Conservation (phyloP, 129 eudicot species). For the Tagetes erecta region DNA sequence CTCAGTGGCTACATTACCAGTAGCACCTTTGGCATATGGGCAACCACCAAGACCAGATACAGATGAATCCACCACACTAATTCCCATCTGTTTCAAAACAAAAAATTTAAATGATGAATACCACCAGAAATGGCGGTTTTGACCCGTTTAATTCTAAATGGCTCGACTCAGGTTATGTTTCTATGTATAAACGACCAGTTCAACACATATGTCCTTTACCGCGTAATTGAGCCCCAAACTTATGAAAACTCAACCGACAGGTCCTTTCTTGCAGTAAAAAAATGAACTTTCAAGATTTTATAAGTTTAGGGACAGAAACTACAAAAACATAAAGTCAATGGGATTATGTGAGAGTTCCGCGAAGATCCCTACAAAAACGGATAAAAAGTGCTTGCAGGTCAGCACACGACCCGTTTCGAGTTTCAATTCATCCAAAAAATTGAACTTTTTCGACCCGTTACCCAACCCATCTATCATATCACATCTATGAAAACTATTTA, state of each 20-base stretch:
- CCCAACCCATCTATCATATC: background rate
- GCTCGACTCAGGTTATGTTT: background rate
- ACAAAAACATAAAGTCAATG: background rate
- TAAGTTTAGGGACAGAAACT: background rate
- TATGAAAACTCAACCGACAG: background rate
- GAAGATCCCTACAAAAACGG: background rate
- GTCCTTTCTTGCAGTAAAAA: no score
- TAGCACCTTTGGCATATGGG: constrained; percentile 94
- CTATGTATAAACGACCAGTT: background rate
- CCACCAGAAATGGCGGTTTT: background rate
- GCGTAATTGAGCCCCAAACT: background rate
- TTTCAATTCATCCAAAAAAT: background rate
- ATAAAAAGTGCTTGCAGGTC: background rate
- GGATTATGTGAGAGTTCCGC: background rate
- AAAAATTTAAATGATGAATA: background rate
- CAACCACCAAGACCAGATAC: constrained; percentile 91
- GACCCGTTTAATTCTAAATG: background rate
- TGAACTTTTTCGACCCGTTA: background rate
- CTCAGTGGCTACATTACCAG: constrained; percentile 86
- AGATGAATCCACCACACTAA: constrained; percentile 80
- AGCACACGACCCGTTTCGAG: background rate
- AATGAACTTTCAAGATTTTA: background rate
- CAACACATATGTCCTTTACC: background rate
- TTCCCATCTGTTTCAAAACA: constrained; percentile 59
- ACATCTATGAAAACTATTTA: background rate